Conservation (phyloP, 2,329 filamentous ascomycete species). For the Alternaria arborescens region DNA sequence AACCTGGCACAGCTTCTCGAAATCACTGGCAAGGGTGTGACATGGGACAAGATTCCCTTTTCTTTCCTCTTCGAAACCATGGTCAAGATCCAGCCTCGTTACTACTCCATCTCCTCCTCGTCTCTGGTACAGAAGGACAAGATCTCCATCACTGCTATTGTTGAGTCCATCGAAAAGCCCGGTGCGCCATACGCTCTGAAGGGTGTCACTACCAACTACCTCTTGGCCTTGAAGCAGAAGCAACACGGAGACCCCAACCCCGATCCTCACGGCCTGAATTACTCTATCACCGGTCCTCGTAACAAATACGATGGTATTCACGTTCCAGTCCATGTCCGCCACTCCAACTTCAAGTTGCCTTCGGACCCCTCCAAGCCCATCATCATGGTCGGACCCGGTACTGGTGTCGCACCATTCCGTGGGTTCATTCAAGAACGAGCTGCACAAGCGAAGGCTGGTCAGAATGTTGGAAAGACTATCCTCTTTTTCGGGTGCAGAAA, state of each 20-base stretch:
- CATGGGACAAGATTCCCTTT: constrained; percentile 88
- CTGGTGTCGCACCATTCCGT: constrained; percentile 95
- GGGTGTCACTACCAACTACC: constrained; percentile 96
- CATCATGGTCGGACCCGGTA: constrained; percentile 96
- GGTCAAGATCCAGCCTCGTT: constrained; percentile 94
- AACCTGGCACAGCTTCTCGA: constrained; percentile 90
- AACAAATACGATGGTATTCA: constrained; percentile 98
- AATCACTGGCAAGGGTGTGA: constrained; percentile 73
- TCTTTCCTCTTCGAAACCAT: constrained; percentile 93
- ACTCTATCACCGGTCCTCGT: constrained; percentile 85
- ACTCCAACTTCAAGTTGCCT: constrained; percentile 99
- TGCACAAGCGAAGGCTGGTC: constrained; percentile 79
- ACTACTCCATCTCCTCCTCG: constrained; percentile 99
- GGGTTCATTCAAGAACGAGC: constrained; percentile 94
- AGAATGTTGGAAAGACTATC: constrained; percentile 84
- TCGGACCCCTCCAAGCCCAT: constrained; percentile 93
- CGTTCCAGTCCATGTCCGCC: constrained; percentile 92
- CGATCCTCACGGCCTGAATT: constrained; percentile 83
- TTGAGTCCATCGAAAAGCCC: constrained; percentile 82
- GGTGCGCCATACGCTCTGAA: constrained; percentile 82
- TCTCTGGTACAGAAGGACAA: constrained; percentile 93
- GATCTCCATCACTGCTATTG: constrained; percentile 93
- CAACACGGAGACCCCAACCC: constrained; percentile 87
- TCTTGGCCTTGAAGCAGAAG: constrained; percentile 94
- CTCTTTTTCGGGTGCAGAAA: constrained; percentile 97